Base-by-base conservation (phyloP, 139 green algal genomes). In the Volvox africanus region DNA sequence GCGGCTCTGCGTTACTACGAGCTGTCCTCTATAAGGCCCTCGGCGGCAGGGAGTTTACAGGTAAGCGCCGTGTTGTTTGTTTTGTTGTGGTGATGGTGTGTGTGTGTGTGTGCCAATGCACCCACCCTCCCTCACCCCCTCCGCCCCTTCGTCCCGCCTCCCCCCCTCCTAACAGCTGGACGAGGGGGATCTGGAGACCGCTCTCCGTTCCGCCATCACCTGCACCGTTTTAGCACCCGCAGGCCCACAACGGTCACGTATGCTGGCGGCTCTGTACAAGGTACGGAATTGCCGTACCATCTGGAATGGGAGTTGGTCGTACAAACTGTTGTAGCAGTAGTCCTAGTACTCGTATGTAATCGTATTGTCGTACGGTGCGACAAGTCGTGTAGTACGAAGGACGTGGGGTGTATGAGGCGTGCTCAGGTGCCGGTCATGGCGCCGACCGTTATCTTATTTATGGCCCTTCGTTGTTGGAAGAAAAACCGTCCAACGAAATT, bases 211-310 rank as follows among this genome's bases (percentile, higher is more conserved):
- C 17, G 96, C 98, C 19, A 95, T 99, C 75, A 98, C 94, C 16
- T 99, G 98, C 93, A 95, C 97, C 90, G 97, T 99, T 68, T 92
- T 99, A 78, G 98, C 98, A 22, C 89, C 95, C 20, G 98, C 98
- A 32, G 97, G 98, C 0, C 96, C 98, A 19, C 98, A 99, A 92
- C 94, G 98, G 22, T 97, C 94, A 0, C 94, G 97, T 77, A 95
- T 99, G 94, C 93, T 99, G 91, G 95, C 96, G 44, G 97, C 96
- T 75, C 93, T 99, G 68, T 99, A 98, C 96, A 99, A 99, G 93
- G 82, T 92, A 77, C 13, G 82, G 9, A 16, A 32, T 35, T 35
- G 71, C 71, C 71, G 71, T 79, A 79, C 71, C 67, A 26, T 3
- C 67, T 3, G 11, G 9, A 75, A 12, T 12, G 5, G 24, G 9